These are phyloP conservation scores for Fragaria iinumae DNA, from an alignment of 306 rosid species.

Conservation along the genomic window DNA sequence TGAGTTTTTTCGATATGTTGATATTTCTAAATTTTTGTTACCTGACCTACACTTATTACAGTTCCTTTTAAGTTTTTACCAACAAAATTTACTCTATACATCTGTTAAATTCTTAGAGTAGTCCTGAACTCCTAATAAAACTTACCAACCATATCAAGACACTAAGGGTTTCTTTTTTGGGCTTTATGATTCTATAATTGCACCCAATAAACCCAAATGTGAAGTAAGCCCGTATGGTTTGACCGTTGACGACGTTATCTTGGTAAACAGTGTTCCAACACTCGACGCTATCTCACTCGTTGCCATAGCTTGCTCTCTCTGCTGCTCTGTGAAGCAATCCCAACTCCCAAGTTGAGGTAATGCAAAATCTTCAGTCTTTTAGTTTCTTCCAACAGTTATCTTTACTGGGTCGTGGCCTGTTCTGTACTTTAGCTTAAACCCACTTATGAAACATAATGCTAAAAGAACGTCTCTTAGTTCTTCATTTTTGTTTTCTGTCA, in stretches of 20 bases:
- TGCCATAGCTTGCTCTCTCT: background rate
- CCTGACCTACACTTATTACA: too few relatives aligned
- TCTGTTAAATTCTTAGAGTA: too few relatives aligned
- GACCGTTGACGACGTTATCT: constrained; percentile 2
- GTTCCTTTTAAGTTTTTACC: too few relatives aligned
- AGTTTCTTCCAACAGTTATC: background rate
- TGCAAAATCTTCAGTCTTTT: background rate
- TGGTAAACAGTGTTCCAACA: background rate
- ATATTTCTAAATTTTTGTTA: too few relatives aligned
- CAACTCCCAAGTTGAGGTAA: constrained; percentile 11
- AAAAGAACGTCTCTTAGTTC: too few relatives aligned
- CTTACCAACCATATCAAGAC: too few relatives aligned
- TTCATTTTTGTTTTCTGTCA: background rate
- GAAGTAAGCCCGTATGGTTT: background rate
- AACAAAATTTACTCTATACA: too few relatives aligned
- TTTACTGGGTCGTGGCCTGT: background rate
- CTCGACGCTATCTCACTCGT: background rate
- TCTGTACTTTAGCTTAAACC: background rate
- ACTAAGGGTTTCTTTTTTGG: too few relatives aligned
- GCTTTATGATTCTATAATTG: too few relatives aligned
- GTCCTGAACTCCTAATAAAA: too few relatives aligned
- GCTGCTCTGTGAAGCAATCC: background rate
- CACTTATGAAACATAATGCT: background rate
- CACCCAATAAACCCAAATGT: background rate
- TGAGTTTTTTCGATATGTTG: too few relatives aligned